Evolutionary conservation across 495 filamentous ascomycete species (phyloP), one percentile per base, ranked within the genome.

Genomic region (Copromyces sp.): DNA sequence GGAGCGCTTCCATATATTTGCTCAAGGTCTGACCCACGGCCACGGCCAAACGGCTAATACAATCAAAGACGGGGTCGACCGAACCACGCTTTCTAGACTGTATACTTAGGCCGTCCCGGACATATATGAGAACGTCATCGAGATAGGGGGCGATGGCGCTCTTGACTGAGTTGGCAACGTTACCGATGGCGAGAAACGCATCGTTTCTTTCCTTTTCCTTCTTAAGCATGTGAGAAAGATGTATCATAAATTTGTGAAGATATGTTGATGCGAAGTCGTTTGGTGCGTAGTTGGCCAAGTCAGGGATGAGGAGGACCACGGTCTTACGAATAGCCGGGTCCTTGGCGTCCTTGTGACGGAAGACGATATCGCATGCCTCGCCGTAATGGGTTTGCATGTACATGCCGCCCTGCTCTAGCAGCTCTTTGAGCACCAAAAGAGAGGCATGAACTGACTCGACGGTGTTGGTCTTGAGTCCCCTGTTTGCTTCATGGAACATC

Each of bases 11-110:
- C 92, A 99, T 97, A 77, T 98, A 97, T 78, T 97, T 98, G 86
- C 92, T 97, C 73, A 99, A 88, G 2, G 95, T 92, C 83, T 98
- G 97, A 32, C 95, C 95, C 39, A 98, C 95, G 11, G 95, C 95
- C 47, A 94, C 89, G 5, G 95, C 94, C 42, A 99, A 86, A 87
- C 96, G 94, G 80, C 95, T 98, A 78, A 99, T 95, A 81, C 95
- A 99, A 77, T 95, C 91, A 77, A 99, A 99, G 77, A 98, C 96
- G 0, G 96, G 96, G n/a, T 97, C 91, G 44, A 93, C 86, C 24
- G 87, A 89, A 75, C 85, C 91, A 76, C 91, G 93, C 72, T 93
- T 90, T 68, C 91, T 82, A 73, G 82, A 84, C 84, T 97, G 95
- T 71, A 94, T 82, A 61, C 90, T 92, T 44, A 99, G 87, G 12